These are phyloP conservation scores for Mycena filopes DNA, from an alignment of 768 basidiomycete species.

Conservation along the genomic window DNA sequence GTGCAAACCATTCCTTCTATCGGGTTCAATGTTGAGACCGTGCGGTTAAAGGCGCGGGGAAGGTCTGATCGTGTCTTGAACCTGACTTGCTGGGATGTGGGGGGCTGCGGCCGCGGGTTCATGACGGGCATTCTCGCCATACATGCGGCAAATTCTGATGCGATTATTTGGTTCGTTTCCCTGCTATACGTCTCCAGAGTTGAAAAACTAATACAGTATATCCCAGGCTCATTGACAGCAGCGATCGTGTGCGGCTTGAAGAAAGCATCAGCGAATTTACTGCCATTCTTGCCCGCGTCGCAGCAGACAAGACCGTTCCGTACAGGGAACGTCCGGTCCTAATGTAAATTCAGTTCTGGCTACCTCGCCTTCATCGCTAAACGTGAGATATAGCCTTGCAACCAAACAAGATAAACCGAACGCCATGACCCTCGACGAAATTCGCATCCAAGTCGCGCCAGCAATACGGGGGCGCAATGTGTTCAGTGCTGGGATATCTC, in stretches of 20 bases:
- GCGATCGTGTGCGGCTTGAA: slow-evolving; percentile 57
- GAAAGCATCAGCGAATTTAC: slow-evolving; percentile 63
- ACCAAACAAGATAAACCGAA: slow-evolving; percentile 73
- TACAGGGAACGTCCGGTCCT: slow-evolving; percentile 41
- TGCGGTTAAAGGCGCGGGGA: slow-evolving; percentile 42
- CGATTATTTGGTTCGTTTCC: slow-evolving; percentile 68
- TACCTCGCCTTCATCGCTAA: slow-evolving; percentile 49
- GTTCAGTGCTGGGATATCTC: slow-evolving; percentile 42
- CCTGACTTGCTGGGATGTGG: slow-evolving; percentile 73
- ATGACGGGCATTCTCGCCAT: slow-evolving; percentile 43
- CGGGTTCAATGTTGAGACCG: slow-evolving; percentile 71
- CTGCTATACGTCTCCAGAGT: background rate
- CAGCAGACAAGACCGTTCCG: slow-evolving; percentile 2
- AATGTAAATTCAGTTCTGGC: slow-evolving; percentile 38
- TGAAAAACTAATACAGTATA: background rate
- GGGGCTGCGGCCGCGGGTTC: slow-evolving; percentile 59
- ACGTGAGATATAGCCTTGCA: slow-evolving; percentile 54
- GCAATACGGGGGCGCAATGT: slow-evolving; percentile 42
- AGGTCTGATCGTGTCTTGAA: slow-evolving; percentile 48
- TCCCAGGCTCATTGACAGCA: slow-evolving; percentile 51
- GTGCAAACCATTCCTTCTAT: slow-evolving; percentile 55
- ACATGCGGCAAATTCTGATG: slow-evolving; percentile 51
- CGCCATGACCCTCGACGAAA: slow-evolving; percentile 60
- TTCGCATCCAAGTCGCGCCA: slow-evolving; percentile 47
- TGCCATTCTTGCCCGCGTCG: slow-evolving; percentile 44